These are phyloP conservation scores for Paecilomyces niveus DNA, from an alignment of 2,329 filamentous ascomycete genomes.

Conservation along the genomic window DNA sequence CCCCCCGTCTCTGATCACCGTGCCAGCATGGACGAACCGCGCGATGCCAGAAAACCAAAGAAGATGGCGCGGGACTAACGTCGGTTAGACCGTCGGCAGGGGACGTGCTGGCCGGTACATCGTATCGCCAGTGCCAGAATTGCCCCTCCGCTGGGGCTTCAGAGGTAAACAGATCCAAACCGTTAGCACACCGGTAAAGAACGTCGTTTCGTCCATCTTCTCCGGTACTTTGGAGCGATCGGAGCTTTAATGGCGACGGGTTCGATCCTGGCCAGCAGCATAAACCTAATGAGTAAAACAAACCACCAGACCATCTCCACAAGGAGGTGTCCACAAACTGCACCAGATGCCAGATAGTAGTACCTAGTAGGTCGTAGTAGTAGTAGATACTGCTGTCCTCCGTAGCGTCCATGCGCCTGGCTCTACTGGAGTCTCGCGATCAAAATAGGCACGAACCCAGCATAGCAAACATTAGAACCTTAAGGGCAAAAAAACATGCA, in stretches of 20 bases:
- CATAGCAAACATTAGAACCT: background rate
- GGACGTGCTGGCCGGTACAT: background rate
- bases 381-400: background rate
- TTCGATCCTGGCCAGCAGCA: background rate
- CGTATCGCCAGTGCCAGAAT: background rate
- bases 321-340: background rate
- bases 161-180: background rate
- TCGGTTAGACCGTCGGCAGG: slow-evolving; percentile 14
- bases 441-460: background rate
- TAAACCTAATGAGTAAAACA: background rate
- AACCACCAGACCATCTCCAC: background rate
- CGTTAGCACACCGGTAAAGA: background rate
- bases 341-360: background rate
- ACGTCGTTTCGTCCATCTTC: background rate
- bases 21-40: background rate
- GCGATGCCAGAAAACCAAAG: background rate
- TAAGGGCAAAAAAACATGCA: background rate
- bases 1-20: slow-evolving; percentile 6
- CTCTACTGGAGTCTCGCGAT: background rate
- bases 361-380: background rate
- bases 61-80: background rate
- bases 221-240: background rate
- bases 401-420: background rate
- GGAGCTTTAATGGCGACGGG: background rate
- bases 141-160: background rate